Percentiles rank a stretch among this genome's conserved stretches.
These are phyloP conservation scores for Fusarium sp. DNA, from an alignment of 2,329 filamentous ascomycete genomes.

Conservation along the genomic window DNA sequence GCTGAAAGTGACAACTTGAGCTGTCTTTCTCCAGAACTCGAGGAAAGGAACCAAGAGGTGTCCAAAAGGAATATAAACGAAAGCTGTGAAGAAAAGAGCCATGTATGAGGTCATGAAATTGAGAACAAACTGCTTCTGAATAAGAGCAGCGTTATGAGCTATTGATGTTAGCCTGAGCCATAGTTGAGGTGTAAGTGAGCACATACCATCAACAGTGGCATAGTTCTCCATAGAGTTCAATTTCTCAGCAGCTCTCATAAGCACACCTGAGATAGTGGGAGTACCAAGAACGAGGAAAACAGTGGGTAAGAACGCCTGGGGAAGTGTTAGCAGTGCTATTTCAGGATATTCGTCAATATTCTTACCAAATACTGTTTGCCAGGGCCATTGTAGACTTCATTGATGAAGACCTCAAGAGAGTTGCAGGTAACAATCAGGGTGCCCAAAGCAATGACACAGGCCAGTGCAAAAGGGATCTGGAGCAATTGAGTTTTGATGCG, in stretches of 20 bases:
- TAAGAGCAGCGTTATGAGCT: conserved; percentile 85
- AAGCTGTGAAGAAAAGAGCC: conserved; percentile 90
- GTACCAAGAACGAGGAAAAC: conserved; percentile 85
- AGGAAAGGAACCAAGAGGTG: conserved; percentile 86
- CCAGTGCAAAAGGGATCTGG: conserved; percentile 85
- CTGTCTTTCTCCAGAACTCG: conserved; percentile 80
- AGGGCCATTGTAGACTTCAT: conserved; percentile 90
- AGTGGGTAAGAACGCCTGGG: conserved; percentile 87
- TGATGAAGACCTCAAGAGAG: conserved; percentile 94
- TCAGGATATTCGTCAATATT: conserved; percentile 9
- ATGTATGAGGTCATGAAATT: conserved; percentile 98
- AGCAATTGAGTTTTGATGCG: conserved; percentile 81
- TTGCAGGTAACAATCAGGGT: conserved; percentile 88
- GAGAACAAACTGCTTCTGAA: conserved; percentile 93
- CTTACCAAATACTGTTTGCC: conserved; percentile 85
- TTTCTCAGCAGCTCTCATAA: conserved; percentile 80
- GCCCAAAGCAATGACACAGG: conserved; percentile 78
- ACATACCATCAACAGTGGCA: conserved; percentile 77
- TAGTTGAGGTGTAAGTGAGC: conserved; percentile 13
- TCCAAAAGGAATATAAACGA: conserved; percentile 94
- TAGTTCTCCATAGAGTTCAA: conserved; percentile 93
- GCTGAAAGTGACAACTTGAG: conserved; percentile 79
- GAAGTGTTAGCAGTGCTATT: conserved; percentile 23
- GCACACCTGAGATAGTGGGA: conserved; percentile 79
- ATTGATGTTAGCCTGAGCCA: conserved; percentile 21